Conservation (phyloP, 768 basidiomycete species). For the Russula emetica region DNA sequence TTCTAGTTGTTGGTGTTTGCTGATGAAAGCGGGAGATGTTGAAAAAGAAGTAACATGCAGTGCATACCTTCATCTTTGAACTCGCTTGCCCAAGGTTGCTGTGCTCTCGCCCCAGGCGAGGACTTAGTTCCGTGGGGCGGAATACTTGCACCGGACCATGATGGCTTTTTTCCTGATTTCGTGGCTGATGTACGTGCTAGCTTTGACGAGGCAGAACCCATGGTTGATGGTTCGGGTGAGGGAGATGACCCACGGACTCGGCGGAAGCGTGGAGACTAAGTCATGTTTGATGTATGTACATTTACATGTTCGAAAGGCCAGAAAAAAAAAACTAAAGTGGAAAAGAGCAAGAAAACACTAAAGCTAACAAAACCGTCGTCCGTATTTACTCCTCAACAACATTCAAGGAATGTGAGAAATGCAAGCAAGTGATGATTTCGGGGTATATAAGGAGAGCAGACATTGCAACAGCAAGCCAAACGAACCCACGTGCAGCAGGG, state of each 20-base stretch:
- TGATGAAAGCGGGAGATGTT: too few species aligned
- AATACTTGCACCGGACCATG: constrained; percentile 16
- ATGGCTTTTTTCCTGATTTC: constrained; percentile 3
- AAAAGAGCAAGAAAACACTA: constrained; percentile 6
- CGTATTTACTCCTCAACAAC: constrained; percentile 16
- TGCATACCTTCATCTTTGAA: constrained; percentile 20
- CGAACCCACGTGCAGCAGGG: constrained; percentile 19
- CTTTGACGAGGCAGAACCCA: constrained; percentile 21
- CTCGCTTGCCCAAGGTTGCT: constrained; percentile 18
- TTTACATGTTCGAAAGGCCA: constrained; percentile 22
- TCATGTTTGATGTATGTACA: constrained; percentile 19
- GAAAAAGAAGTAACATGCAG: neutral
- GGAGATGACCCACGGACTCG: too few species aligned
- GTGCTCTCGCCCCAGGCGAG: neutral
- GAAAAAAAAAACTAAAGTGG: neutral
- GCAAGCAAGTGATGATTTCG: constrained; percentile 26
- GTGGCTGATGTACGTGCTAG: neutral
- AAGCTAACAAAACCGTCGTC: constrained; percentile 12
- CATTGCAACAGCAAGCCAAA: constrained; percentile 23
- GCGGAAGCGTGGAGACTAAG: neutral
- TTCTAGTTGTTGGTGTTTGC: neutral
- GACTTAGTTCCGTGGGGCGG: constrained; percentile 1
- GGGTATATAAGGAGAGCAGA: constrained; percentile 25
- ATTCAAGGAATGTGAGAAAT: constrained; percentile 22
- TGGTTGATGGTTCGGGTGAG: neutral